Conservation (phyloP, 805 yeast genomes). For the Wickerhamiella vanderwaltii region DNA sequence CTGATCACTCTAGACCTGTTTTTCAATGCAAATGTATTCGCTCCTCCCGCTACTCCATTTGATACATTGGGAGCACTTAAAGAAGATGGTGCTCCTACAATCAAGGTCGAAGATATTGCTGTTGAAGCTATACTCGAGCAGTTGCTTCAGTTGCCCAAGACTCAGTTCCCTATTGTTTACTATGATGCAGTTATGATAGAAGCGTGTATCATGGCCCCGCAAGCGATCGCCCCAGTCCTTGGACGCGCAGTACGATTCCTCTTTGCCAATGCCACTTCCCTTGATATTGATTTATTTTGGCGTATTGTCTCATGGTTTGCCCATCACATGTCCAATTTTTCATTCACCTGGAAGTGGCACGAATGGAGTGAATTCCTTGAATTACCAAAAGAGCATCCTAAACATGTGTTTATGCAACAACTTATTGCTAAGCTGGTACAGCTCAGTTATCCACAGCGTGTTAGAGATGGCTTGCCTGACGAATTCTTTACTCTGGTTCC, state of each 20-base stretch:
- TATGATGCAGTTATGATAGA: conserved; percentile 77
- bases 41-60: conserved; percentile 63
- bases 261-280: conserved; percentile 48
- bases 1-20: conserved; percentile 60
- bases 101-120: conserved; percentile 85
- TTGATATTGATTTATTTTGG: conserved; percentile 66
- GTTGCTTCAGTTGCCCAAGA: conserved; percentile 59
- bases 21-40: conserved; percentile 53
- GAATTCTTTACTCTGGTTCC: conserved; percentile 38
- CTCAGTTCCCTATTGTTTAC: conserved; percentile 59
- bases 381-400: conserved; percentile 51
- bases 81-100: conserved; percentile 41
- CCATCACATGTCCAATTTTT: conserved; percentile 84
- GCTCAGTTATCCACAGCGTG: conserved; percentile 60
- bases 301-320: conserved; percentile 84
- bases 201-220: conserved; percentile 71
- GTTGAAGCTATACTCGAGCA: conserved; percentile 70
- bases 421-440: conserved; percentile 75
- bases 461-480: conserved; percentile 54
- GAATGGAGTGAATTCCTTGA: conserved; percentile 60
- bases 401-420: conserved; percentile 58
- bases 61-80: conserved; percentile 45
- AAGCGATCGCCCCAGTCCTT: conserved; percentile 82
- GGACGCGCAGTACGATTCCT: conserved; percentile 84
- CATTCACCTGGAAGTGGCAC: conserved; percentile 95